Percentiles rank a stretch among this genome's conserved stretches.
Evolutionary conservation across 768 basidiomycete species (phyloP).

Genomic region (Mycena amicta): DNA sequence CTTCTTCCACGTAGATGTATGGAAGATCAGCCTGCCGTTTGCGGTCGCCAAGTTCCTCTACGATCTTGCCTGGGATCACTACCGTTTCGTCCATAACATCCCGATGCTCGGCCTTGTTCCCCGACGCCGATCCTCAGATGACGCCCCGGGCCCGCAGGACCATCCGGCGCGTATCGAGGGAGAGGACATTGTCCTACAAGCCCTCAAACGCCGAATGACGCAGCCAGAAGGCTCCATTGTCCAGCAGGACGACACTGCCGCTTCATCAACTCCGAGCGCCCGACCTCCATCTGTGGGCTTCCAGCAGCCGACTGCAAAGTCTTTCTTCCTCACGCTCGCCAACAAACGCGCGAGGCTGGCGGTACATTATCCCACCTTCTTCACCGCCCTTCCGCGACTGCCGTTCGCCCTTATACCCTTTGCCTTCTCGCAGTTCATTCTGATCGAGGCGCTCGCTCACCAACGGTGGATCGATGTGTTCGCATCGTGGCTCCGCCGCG

Average conservation of each 20-base stretch:
- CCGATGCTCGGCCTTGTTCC: conserved; percentile 25
- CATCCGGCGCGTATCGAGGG: conserved; percentile 13
- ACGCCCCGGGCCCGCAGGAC: too few species aligned
- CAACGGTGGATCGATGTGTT: conserved; percentile 91
- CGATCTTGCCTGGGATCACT: conserved; percentile 65
- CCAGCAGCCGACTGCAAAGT: too few species aligned
- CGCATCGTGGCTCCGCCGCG: conserved; percentile 56
- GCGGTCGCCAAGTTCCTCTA: conserved; percentile 70
- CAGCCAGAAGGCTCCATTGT: not conserved
- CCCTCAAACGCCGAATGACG: conserved; percentile 15
- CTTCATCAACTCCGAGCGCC: too few species aligned
- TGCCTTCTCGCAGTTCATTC: conserved; percentile 92
- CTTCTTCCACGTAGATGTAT: conserved; percentile 77
- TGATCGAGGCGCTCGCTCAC: conserved; percentile 80
- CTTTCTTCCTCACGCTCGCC: conserved; percentile 3
- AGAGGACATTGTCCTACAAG: conserved; percentile 14
- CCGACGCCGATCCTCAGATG: conserved; percentile 22
- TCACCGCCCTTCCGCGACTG: conserved; percentile 63
- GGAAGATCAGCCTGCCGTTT: conserved; percentile 84
- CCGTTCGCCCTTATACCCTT: conserved; percentile 88
- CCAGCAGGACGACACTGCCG: too few species aligned
- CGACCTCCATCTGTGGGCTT: too few species aligned
- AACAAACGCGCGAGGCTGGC: conserved; percentile 24
- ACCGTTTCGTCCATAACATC: conserved; percentile 38
- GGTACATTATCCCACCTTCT: conserved; percentile 69